Conservation (phyloP, 768 basidiomycete species). For the Glaciozyma martinii region DNA sequence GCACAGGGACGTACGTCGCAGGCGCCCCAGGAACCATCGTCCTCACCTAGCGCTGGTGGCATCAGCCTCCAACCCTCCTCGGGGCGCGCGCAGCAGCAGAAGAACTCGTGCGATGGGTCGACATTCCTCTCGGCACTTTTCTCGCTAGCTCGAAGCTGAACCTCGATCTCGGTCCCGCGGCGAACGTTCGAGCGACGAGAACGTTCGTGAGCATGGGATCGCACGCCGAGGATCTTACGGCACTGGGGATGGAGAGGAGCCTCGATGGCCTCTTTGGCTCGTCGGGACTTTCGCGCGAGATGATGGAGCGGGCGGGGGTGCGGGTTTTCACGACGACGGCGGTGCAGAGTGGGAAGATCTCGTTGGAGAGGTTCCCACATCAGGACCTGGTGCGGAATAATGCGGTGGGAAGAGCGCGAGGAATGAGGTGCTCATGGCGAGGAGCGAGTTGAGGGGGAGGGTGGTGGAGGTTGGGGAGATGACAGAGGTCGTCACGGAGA, state of each 20-base stretch:
- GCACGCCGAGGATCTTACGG: constrained; percentile 22
- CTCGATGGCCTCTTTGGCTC: constrained; percentile 21
- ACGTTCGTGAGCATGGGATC: constrained; percentile 26
- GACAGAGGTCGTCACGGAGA: constrained; percentile 15
- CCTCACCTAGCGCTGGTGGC: constrained; percentile 28
- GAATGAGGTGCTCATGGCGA: neutral
- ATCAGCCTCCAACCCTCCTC: constrained; percentile 4
- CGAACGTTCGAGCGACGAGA: constrained; percentile 7
- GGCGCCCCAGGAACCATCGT: neutral
- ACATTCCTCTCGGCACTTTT: constrained; percentile 13
- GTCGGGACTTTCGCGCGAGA: constrained; percentile 3
- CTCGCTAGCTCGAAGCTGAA: neutral
- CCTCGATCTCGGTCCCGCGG: neutral
- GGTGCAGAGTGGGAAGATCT: constrained; percentile 20
- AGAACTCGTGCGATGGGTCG: constrained; percentile 17
- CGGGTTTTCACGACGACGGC: constrained; percentile 23
- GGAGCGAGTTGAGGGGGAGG: constrained; percentile 6
- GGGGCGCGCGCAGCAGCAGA: constrained; percentile 9
- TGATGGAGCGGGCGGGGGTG: constrained; percentile 8
- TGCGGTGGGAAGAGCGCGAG: constrained; percentile 19
- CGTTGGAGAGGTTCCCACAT: constrained; percentile 23
- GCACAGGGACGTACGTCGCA: neutral
- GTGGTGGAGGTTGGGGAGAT: constrained; percentile 20
- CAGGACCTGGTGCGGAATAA: constrained; percentile 28
- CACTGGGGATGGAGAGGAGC: constrained; percentile 3